Evolutionary conservation across 805 yeast species (phyloP), one percentile per base, ranked within the genome.

Genomic region (Yarrowia osloensis): DNA sequence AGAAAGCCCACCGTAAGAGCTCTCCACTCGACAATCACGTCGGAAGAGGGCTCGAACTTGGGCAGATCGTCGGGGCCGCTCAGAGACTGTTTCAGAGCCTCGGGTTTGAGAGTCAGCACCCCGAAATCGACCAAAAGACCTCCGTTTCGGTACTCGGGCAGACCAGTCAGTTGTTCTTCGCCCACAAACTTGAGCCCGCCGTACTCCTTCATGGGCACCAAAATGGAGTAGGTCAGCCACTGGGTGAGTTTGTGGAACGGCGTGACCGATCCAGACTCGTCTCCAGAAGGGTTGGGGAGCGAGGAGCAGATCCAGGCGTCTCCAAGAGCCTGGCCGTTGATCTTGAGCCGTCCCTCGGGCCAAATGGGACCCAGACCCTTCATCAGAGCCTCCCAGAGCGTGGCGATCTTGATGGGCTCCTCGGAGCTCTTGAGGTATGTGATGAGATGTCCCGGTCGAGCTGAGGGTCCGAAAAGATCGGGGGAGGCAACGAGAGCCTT

Each of bases 201-300:
- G 33, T 65, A 70, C 19, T 77, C 74, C 62, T 77, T 78, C 54
- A 87, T 75, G 7, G 89, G 89, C 15, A 81, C 80, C 21, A 86
- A 73, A 62, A 86, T 74, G 1, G 90, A 86, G 72, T 86, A 86
- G 22, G 88, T 82, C 11, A 86, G 77, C 90, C 90, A 86, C 74
- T 86, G 90, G 0, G 88, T 85, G 42, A 87, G 77, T 68, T 87
- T 86, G 71, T 86, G 90, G 75, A 86, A 86, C 2, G 89, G 86
- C 19, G 85, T 85, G 55, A 86, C 81, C 50, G 77, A 76, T 19
- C 77, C 75, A 70, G 77, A 69, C 50, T 79, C 81, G 42, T 79
- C 82, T 12, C 74, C 68, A 3, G 67, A 65, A 13, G 63, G 72
- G 17, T 68, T 70, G 13, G 74, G 73, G 70, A 73, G 67, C 7